A percentile compares a stretch with the other conserved stretches of the same genome.
phyloP scores from a whole-genome alignment of 2,329 filamentous ascomycete genomes.

The Epichloe scottii region DNA sequence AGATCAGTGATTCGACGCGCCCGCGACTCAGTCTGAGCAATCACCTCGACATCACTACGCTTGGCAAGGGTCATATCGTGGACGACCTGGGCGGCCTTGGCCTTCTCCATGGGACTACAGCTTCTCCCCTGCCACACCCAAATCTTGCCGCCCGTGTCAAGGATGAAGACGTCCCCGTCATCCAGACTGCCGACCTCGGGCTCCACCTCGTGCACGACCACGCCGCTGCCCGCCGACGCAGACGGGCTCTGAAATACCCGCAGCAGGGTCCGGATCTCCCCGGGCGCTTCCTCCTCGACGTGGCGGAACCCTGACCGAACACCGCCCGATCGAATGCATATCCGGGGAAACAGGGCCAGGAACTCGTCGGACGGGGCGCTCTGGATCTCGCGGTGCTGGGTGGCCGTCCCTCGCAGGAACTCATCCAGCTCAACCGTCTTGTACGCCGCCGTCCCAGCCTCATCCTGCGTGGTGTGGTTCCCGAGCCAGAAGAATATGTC shows the following conservation, averaged over 20 bases:
- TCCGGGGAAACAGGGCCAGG: conserved; percentile 43
- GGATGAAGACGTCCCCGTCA: conserved; percentile 52
- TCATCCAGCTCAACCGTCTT: conserved; percentile 61
- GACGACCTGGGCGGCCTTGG: conserved; percentile 54
- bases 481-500: conserved; percentile 63
- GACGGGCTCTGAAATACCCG: conserved; percentile 43
- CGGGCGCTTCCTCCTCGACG: conserved; percentile 34
- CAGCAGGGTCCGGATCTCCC: conserved; percentile 37
- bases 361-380: conserved; percentile 46
- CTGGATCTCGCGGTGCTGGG: conserved; percentile 54
- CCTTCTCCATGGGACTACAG: conserved; percentile 57
- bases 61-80: conserved; percentile 52
- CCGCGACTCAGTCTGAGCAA: conserved; percentile 47
- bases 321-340: conserved; percentile 49
- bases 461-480: conserved; percentile 51
- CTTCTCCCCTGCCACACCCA: conserved; percentile 57
- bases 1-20: conserved; percentile 42
- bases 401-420: conserved; percentile 45
- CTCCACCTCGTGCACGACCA: conserved; percentile 52
- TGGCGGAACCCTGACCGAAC: conserved; percentile 50
- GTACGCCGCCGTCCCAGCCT: conserved; percentile 56
- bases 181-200: conserved; percentile 50
- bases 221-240: conserved; percentile 29
- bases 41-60: conserved; percentile 51
- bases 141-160: conserved; percentile 51